Base-by-base conservation (phyloP, 352 stramenopile genomes). In the Phytophthora palmivora region DNA sequence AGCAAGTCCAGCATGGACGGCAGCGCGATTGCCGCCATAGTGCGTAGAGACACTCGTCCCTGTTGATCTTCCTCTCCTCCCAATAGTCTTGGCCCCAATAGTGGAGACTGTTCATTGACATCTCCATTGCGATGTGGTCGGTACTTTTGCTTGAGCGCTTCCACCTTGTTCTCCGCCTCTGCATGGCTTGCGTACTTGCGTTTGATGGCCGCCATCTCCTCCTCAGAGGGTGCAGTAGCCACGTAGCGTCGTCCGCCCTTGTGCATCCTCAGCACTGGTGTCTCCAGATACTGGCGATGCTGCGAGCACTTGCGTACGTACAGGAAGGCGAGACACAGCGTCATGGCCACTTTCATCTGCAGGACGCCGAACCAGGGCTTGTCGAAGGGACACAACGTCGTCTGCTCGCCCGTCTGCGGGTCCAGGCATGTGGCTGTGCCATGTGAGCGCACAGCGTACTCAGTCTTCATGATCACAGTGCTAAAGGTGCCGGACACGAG, bases 311-410 rank as follows among this genome's bases (percentile, higher is more conserved):
- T 83, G 47, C 82, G 86, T 41, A 78, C 37, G 63, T 89, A 91
- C 21, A 92, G 65, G 49, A 95, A 89, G 26, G 88, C 76, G 21
- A 95, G 75, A 63, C 85, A 92, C 24, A 90, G 63, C 47, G 84
- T 66, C 86, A 95, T 95, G 30, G 86, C 86, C 32, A 91, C 44
- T 48, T 95, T 95, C 84, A 95, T 95, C 63, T 93, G 79, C 67
- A 95, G 60, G 37, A 92, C 84, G 51, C 84, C 84, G 56, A 93
- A 95, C 84, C 84, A 95, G 32, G 86, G 86, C 72, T 95, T 95
- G 79, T 84, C 78, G 60, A 95, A 95, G 52, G 81, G 76, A 41
- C 86, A 95, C 41, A 84, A 49, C 66, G 61, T 87, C 53, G 81
- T 91, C 26, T 58, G 57, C 21, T 59, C 67, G 14, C 50, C 46